Percentiles rank a stretch among this genome's conserved stretches.
Conservation (phyloP, 108 stramenopile genomes). For the Pseudonitzschia multiseries region DNA sequence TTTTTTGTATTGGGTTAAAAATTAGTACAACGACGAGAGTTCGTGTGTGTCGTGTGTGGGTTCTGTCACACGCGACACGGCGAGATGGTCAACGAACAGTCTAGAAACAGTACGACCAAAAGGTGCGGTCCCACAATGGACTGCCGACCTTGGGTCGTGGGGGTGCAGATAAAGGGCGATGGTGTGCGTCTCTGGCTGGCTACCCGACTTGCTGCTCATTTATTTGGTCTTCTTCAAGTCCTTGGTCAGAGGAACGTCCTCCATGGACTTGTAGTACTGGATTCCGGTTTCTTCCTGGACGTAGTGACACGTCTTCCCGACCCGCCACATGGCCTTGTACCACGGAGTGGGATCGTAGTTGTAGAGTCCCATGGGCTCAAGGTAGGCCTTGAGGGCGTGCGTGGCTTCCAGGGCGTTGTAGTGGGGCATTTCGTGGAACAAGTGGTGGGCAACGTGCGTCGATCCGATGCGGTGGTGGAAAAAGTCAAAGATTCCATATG, state of each 20-base stretch:
- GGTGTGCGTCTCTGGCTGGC: too few species aligned
- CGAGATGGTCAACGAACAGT: too few species aligned
- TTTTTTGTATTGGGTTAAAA: too few species aligned
- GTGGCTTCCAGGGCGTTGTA: constrained; percentile 97
- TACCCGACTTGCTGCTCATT: too few species aligned
- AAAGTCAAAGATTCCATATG: constrained; percentile 94
- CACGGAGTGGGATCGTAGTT: constrained; percentile 93
- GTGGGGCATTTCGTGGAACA: constrained; percentile 98
- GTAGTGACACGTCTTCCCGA: constrained; percentile 90
- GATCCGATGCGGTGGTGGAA: constrained; percentile 97
- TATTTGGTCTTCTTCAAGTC: constrained; percentile 5
- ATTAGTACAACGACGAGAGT: too few species aligned
- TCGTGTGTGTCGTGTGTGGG: too few species aligned
- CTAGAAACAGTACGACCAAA: too few species aligned
- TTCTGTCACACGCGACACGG: too few species aligned
- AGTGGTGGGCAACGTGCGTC: constrained; percentile 98
- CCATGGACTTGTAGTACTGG: constrained; percentile 87
- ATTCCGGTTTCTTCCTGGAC: constrained; percentile 79
- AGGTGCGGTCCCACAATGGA: too few species aligned
- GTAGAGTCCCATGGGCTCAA: constrained; percentile 89
- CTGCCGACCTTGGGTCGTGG: too few species aligned
- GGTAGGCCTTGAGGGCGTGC: constrained; percentile 76
- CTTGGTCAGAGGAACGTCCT: constrained; percentile 77
- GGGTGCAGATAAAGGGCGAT: too few species aligned
- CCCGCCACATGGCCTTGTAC: constrained; percentile 84